Percentiles rank a stretch among this genome's conserved stretches.
Evolutionary conservation across 2,329 filamentous ascomycete genomes (phyloP).

Genomic region (Diaporthe vaccinii): DNA sequence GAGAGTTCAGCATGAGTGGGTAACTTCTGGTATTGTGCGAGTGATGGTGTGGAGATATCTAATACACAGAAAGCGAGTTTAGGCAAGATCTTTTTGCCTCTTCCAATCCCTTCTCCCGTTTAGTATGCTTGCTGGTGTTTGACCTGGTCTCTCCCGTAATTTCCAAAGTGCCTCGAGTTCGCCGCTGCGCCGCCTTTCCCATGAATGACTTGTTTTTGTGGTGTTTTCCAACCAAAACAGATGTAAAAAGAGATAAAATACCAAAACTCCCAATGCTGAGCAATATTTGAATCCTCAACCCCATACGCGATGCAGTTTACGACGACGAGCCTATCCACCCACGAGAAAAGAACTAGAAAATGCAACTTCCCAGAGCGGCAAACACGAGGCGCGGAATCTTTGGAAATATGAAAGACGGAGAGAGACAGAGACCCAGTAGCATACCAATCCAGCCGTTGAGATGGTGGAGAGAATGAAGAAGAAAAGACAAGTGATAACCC

Average conservation of each 20-base stretch:
- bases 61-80: slow-evolving; percentile 77
- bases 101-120: slow-evolving; percentile 16
- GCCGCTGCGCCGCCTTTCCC: slow-evolving; percentile 43
- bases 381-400: slow-evolving; percentile 43
- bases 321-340: slow-evolving; percentile 41
- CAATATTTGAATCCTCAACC: slow-evolving; percentile 39
- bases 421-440: slow-evolving; percentile 46
- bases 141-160: slow-evolving; percentile 44
- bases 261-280: slow-evolving; percentile 42
- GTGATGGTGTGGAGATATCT: slow-evolving; percentile 61
- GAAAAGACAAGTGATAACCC: slow-evolving; percentile 53
- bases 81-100: slow-evolving; percentile 52
- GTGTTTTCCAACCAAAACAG: slow-evolving; percentile 50
- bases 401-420: slow-evolving; percentile 43
- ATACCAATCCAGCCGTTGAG: slow-evolving; percentile 28
- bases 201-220: slow-evolving; percentile 47
- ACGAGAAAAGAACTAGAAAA: slow-evolving; percentile 42
- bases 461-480: slow-evolving; percentile 32
- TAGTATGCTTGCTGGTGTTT: slow-evolving; percentile 45
- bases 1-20: slow-evolving; percentile 64
- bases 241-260: slow-evolving; percentile 47
- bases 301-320: slow-evolving; percentile 41
- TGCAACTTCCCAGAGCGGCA: slow-evolving; percentile 42
- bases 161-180: slow-evolving; percentile 41
- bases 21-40: slow-evolving; percentile 75